Evolutionary conservation across 192 early-diverging fungal species (phyloP).

Genomic region (Geranomyces variabilis): DNA sequence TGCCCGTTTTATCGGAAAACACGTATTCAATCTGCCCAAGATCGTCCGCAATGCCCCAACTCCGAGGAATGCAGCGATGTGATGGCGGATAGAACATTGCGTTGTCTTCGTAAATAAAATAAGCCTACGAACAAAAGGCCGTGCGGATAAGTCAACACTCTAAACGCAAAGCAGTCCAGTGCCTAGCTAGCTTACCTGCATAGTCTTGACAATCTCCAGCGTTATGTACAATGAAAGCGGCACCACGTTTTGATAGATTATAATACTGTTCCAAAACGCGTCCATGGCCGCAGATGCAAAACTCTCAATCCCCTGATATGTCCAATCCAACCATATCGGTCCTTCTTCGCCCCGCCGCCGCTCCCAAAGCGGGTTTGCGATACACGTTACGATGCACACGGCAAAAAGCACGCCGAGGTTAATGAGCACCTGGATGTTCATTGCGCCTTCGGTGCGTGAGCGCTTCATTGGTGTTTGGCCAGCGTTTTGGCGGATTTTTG

Average conservation of each 20-base stretch:
- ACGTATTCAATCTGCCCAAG: constrained; percentile 95
- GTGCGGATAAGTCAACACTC: neutral
- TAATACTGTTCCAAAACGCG: constrained; percentile 66
- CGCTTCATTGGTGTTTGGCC: constrained; percentile 90
- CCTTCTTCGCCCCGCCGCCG: neutral
- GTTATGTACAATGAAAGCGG: constrained; percentile 95
- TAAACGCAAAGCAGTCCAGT: neutral
- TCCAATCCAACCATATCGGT: constrained; percentile 28
- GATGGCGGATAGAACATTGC: constrained; percentile 86
- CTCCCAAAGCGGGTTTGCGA: constrained; percentile 44
- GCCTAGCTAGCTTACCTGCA: constrained; percentile 61
- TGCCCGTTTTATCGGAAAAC: constrained; percentile 97
- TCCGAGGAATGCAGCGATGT: constrained; percentile 76
- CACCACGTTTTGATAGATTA: constrained; percentile 94
- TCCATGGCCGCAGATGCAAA: constrained; percentile 34
- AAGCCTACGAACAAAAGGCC: constrained; percentile 55
- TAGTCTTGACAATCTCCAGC: constrained; percentile 88
- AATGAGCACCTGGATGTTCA: constrained; percentile 71
- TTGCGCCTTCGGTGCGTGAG: constrained; percentile 79
- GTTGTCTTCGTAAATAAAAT: constrained; percentile 87
- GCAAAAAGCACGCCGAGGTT: constrained; percentile 81
- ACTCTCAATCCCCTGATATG: constrained; percentile 1
- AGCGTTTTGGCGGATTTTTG: constrained; percentile 91
- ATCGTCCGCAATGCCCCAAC: constrained; percentile 91
- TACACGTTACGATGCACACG: constrained; percentile 51